Base-by-base conservation (phyloP, 2,329 filamentous ascomycete genomes). In the Calonectria leucothoes region DNA sequence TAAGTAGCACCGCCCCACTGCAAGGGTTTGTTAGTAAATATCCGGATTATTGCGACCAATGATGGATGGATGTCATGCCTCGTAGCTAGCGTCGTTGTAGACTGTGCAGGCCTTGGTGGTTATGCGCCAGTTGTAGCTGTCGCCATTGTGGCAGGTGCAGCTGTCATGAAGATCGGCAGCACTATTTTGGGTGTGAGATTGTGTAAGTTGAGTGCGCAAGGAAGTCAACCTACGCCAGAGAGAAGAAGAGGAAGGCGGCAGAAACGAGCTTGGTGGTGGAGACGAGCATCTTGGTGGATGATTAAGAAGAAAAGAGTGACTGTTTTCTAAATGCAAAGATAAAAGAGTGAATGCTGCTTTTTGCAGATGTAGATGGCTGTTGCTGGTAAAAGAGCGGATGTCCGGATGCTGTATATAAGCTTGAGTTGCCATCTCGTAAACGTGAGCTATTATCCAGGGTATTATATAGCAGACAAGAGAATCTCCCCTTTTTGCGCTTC, bases 141-240 rank as follows among this genome's bases (percentile, higher is more conserved):
- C 74, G 0, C 77, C 77, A 17, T 79, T 79, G 3, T 77, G 72
- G 23, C 77, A 79, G 1, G 75, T 52, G 51, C 77, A 79, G 35
- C 64, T 76, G 8, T 74, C 37, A 52, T 79, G 77, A 10, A 79
- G 77, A 0, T 74, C 67, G 1, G 77, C 77, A 14, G 77, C 67
- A 2, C 77, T 78, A 7, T 33, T 33, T 0, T 0, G 4, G 0
- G 0, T 51, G 42, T 77, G 20, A 77, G 52, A 7, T 7, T 23
- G 12, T 27, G 49, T 27, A 55, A 55, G 15, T 23, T 1, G 1
- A 37, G 17, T 4, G 2, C 2, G 2, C 10, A 4, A 17, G 4
- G 20, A 6, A 11, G 27, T 23, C 8, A 1, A 29, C 76, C 75
- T 78, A 78, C 76, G 65, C 76, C 4, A 64, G 55, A 6, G 76